Base-by-base conservation (phyloP, 768 basidiomycete species). In the Guyanaporus albipodus region DNA sequence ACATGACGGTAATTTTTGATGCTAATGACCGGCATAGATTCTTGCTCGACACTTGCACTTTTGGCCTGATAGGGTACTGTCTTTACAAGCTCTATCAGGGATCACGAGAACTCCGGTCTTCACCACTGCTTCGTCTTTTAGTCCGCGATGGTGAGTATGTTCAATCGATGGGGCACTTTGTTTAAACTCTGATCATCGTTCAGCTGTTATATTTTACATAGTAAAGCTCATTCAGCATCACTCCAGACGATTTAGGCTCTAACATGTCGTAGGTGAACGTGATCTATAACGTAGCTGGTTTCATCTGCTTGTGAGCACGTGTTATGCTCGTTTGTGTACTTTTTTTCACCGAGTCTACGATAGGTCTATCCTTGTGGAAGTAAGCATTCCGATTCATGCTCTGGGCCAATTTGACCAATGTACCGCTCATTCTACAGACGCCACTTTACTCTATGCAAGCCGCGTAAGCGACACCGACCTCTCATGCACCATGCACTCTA, bases 221-320 rank as follows among this genome's bases (percentile, higher is more conserved):
- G 48, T 49, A 31, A 28, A 27, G 42, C 39, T 12, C 12, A 5
- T 18, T 2, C 15, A 21, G 15, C n/a, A 10, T 38, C 27, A 2
- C 18, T 34, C 17, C 6, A 18, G 28, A 6, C 3, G n/a, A 10
- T 22, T 3, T 19, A 8, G 22, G n/a, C n/a, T n/a, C 23, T 37
- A 33, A 38, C 29, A 36, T 29, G 23, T 3, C 17, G 21, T 12
- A 49, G 48, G 36, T 21, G 15, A 44, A 38, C n/a, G 4, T 42
- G 2, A 26, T 38, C 3, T 24, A 46, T 19, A 39, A 55, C 29
- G 14, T 21, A 24, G 12, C 37, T 2, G 39, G 14, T 8, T 18
- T 55, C 4, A 2, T 37, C 6, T 17, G 41, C 12, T 28, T 49
- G 54, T 56, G 23, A 46, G 54, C 8, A 2, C 28, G 11, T 18